These are phyloP conservation scores for Camellia oleifera DNA, from an alignment of 179 eudicot genomes.

Conservation along the genomic window DNA sequence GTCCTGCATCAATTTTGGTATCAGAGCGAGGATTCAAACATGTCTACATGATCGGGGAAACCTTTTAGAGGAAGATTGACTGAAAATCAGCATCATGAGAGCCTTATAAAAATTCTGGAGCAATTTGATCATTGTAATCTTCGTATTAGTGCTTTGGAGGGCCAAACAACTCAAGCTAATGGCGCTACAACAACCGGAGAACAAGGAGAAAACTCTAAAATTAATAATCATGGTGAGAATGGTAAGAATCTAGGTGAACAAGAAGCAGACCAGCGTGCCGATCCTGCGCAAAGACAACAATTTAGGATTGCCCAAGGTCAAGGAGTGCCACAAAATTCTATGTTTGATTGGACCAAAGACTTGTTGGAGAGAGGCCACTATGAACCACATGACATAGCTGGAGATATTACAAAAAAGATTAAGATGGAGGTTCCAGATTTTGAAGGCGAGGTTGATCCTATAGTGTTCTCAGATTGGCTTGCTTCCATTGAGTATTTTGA, in stretches of 20 bases:
- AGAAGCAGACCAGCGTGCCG: neutral
- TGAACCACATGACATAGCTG: too few species aligned
- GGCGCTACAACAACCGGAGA: neutral
- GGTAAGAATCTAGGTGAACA: neutral
- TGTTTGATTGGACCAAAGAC: neutral
- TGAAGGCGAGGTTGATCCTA: too few species aligned
- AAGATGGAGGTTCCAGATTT: too few species aligned
- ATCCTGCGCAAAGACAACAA: neutral
- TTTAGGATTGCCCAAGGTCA: neutral
- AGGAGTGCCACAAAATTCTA: neutral
- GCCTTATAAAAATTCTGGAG: neutral
- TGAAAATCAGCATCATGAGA: neutral
- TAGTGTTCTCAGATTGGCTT: too few species aligned
- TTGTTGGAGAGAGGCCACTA: neutral
- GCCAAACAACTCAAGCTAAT: neutral
- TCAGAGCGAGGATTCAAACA: neutral
- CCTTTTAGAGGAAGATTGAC: neutral
- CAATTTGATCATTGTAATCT: neutral
- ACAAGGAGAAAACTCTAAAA: neutral
- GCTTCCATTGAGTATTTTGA: too few species aligned
- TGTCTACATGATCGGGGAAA: neutral
- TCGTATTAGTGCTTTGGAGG: neutral
- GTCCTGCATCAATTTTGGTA: neutral
- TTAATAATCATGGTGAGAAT: neutral
- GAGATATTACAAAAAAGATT: too few species aligned